These are phyloP conservation scores for Naganishia liquefaciens DNA, from an alignment of 1,284 basidiomycete species.

Conservation along the genomic window DNA sequence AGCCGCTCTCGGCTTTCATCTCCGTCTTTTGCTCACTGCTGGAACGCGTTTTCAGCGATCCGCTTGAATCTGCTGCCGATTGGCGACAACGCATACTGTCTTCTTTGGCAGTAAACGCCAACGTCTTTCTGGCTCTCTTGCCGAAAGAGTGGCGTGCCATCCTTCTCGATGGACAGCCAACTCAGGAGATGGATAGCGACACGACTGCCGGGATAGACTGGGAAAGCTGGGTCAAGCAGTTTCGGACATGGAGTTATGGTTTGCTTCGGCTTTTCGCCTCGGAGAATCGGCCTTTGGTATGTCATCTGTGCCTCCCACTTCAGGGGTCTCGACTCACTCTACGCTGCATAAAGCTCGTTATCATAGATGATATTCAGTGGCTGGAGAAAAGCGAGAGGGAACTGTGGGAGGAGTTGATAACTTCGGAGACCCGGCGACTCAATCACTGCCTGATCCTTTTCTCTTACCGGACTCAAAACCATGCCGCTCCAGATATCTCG, in stretches of 20 bases:
- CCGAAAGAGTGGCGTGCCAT: conserved; percentile 41
- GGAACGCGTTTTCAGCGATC: conserved; percentile 47
- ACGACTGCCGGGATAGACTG: conserved; percentile 28
- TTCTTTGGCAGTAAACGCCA: conserved; percentile 40
- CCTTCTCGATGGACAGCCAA: conserved; percentile 26
- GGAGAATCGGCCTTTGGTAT: conserved; percentile 38
- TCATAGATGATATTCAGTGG: conserved; percentile 52
- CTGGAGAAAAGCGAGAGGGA: conserved; percentile 41
- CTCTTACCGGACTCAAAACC: conserved; percentile 39
- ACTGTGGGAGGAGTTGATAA: conserved; percentile 34
- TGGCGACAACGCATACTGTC: conserved; percentile 42
- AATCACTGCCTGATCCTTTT: conserved; percentile 41
- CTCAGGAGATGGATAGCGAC: conserved; percentile 17
- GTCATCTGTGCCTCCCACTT: neutral
- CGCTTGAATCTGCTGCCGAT: conserved; percentile 41
- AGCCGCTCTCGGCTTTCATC: conserved; percentile 46
- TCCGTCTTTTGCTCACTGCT: conserved; percentile 48
- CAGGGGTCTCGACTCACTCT: neutral
- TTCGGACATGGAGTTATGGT: conserved; percentile 41
- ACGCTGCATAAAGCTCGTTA: conserved; percentile 34
- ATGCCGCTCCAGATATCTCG: conserved; percentile 12
- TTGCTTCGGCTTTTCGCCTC: conserved; percentile 48
- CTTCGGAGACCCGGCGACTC: conserved; percentile 30
- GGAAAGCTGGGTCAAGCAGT: conserved; percentile 34
- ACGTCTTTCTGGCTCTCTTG: conserved; percentile 43